Conservation (phyloP, 352 stramenopile genomes). For the Globisporangium cederbergense region DNA sequence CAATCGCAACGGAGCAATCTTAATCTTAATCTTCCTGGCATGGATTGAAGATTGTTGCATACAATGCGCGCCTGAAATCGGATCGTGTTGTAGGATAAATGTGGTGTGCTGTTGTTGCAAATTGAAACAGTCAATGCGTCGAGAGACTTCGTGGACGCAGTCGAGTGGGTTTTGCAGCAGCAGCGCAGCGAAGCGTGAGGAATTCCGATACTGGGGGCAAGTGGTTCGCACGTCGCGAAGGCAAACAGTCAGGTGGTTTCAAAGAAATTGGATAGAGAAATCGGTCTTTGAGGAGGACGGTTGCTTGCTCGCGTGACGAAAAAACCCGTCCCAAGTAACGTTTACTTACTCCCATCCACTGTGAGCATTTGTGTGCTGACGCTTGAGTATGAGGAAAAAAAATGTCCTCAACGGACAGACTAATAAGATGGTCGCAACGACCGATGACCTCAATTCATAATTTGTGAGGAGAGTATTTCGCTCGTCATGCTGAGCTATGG, state of each 20-base stretch:
- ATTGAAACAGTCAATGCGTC: conserved; percentile 6
- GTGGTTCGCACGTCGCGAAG: neutral
- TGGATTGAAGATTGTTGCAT: neutral
- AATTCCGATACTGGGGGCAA: neutral
- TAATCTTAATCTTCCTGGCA: neutral
- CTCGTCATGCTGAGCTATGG: too few relatives aligned
- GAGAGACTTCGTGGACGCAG: conserved; percentile 25
- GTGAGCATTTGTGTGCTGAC: too few relatives aligned
- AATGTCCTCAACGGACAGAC: too few relatives aligned
- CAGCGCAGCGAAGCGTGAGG: conserved; percentile 3
- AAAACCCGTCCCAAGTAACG: too few relatives aligned
- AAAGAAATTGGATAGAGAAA: too few relatives aligned
- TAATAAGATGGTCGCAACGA: too few relatives aligned
- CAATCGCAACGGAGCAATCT: neutral
- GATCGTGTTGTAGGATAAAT: neutral
- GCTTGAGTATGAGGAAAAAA: too few relatives aligned
- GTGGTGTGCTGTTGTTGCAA: neutral
- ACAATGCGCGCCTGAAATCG: neutral
- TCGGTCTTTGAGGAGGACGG: too few relatives aligned
- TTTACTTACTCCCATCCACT: too few relatives aligned
- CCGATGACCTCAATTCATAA: too few relatives aligned
- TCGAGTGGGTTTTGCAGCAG: conserved; percentile 29
- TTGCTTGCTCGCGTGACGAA: too few relatives aligned
- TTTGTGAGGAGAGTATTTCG: too few relatives aligned
- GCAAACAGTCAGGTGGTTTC: neutral